Conservation (phyloP, 306 rosid species). For the Cicer chorassanicum region DNA sequence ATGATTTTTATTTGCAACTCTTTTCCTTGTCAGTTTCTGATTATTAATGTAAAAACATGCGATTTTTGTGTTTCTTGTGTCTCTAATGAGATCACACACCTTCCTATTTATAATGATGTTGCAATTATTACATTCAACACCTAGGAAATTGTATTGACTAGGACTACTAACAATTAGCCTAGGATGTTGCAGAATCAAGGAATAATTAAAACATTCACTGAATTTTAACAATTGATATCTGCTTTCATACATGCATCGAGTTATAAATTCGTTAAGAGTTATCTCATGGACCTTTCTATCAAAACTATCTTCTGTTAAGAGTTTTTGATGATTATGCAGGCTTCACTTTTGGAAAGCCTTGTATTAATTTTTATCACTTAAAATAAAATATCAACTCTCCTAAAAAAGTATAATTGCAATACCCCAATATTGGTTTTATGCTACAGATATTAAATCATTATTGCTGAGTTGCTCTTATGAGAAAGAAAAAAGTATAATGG, state of each 20-base stretch:
- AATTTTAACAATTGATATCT: neutral
- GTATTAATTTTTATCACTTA: slow-evolving; percentile 3
- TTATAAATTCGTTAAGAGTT: neutral
- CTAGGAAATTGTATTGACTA: too few relatives aligned
- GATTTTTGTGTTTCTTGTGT: too few relatives aligned
- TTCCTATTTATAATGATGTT: too few relatives aligned
- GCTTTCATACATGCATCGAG: neutral
- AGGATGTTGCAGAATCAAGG: too few relatives aligned
- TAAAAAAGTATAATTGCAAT: neutral
- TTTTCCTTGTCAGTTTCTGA: neutral
- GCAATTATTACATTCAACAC: too few relatives aligned
- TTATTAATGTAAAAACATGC: neutral
- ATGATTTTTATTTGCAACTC: neutral
- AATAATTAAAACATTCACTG: too few relatives aligned
- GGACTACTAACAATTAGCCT: too few relatives aligned
- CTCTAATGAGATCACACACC: too few relatives aligned
- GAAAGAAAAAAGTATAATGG: neutral
- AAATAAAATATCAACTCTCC: neutral
- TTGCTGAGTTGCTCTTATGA: neutral
- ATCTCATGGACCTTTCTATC: neutral
- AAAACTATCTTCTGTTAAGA: slow-evolving; percentile 3
- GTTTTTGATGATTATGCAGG: slow-evolving; percentile 14
- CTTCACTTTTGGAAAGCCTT: slow-evolving; percentile 4
- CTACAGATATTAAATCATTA: neutral
- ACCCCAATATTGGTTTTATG: neutral